Conservation (phyloP, 169 alveolate species). For the Plasmodium inui region DNA sequence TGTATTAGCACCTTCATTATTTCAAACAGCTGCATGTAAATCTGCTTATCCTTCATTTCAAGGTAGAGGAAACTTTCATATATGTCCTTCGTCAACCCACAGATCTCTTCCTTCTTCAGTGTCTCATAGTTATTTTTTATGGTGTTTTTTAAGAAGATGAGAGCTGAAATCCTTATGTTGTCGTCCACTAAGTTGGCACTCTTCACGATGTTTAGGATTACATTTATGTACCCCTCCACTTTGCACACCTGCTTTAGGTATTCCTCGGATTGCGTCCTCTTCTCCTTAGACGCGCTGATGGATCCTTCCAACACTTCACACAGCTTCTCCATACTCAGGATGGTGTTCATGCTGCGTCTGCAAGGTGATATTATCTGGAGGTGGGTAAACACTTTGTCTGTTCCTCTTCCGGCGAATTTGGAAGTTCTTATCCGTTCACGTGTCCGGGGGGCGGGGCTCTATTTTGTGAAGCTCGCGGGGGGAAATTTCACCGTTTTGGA, state of each 20-base stretch:
- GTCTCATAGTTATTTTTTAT: constrained; percentile 41
- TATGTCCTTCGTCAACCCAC: constrained; percentile 42
- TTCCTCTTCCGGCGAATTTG: neutral
- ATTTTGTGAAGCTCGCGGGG: neutral
- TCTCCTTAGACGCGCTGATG: constrained; percentile 49
- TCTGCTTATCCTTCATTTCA: constrained; percentile 64
- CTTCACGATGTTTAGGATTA: constrained; percentile 27
- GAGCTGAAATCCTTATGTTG: constrained; percentile 45
- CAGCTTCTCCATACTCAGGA: constrained; percentile 6
- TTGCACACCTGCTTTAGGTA: constrained; percentile 41
- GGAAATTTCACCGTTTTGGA: neutral
- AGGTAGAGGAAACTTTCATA: constrained; percentile 44
- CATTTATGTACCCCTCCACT: constrained; percentile 46
- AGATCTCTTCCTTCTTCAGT: constrained; percentile 47
- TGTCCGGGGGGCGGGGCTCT: neutral
- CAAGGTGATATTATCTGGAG: neutral
- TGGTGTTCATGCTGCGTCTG: constrained; percentile 3
- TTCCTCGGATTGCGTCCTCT: constrained; percentile 41
- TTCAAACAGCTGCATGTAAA: constrained; percentile 45
- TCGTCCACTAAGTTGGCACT: constrained; percentile 41
- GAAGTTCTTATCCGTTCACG: neutral
- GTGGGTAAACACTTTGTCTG: neutral
- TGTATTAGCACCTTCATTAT: constrained; percentile 60
- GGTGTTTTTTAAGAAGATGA: constrained; percentile 48
- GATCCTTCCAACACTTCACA: constrained; percentile 70